phyloP scores from a whole-genome alignment of 441 rosid genomes.

The Pelargonium citronellum region DNA sequence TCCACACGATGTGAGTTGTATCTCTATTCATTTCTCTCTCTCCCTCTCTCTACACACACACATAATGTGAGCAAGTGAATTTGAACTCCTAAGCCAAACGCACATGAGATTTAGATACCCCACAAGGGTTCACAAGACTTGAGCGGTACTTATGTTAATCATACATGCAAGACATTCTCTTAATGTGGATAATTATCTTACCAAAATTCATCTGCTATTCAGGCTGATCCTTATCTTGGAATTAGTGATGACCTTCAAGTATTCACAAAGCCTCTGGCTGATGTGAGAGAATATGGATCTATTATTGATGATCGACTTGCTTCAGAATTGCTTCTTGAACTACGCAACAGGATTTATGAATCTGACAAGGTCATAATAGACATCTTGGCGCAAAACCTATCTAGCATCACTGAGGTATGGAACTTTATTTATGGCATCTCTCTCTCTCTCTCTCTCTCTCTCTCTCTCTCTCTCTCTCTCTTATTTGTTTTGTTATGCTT shows the following conservation, averaged over 20 bases:
- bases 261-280: conserved; percentile 53
- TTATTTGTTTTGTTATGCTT: conserved; percentile 21
- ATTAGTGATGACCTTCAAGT: conserved; percentile 67
- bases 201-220: conserved; percentile 23
- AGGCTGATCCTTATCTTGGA: conserved; percentile 82
- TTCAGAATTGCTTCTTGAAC: conserved; percentile 41
- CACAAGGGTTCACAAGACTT: not conserved
- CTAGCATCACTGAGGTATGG: conserved; percentile 53
- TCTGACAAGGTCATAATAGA: conserved; percentile 41
- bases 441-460: conserved; percentile 18
- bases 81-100: not conserved
- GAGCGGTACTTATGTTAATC: not conserved
- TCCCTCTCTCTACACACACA: not conserved
- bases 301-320: conserved; percentile 58
- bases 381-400: conserved; percentile 45
- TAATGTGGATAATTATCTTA: conserved; percentile 13
- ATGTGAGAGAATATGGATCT: conserved; percentile 65
- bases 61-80: too few species aligned
- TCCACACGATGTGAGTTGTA: conserved; percentile 54
- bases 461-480: conserved; percentile 18
- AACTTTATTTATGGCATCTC: not conserved
- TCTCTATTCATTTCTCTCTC: conserved; percentile 5
- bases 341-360: conserved; percentile 46
- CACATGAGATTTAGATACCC: not conserved
- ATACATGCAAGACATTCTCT: not conserved